phyloP scores from a whole-genome alignment of 257 asterid species.

The Scutellaria galericulata region DNA sequence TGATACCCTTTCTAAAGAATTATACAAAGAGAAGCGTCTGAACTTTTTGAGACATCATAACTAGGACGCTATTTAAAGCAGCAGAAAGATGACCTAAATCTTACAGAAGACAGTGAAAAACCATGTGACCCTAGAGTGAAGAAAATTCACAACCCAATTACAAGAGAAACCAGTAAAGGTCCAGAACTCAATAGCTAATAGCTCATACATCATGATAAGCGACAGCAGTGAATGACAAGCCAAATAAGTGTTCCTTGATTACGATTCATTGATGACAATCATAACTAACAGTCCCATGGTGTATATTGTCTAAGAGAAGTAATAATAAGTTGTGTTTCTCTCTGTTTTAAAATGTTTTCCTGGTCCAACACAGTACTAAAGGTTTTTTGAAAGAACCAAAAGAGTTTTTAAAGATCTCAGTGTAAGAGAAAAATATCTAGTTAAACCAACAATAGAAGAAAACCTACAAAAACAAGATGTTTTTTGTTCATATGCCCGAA shows the following conservation, averaged over 20 bases:
- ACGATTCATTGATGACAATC: conserved; percentile 1
- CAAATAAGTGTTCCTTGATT: not conserved
- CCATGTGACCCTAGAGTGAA: conserved; percentile 13
- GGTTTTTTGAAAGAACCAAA: not conserved
- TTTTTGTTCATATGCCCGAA: not conserved
- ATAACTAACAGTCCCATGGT: not conserved
- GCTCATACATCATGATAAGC: conserved; percentile 1
- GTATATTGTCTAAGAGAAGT: not conserved
- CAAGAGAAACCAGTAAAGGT: conserved; percentile 1
- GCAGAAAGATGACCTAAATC: conserved; percentile 13
- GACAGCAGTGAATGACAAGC: not conserved
- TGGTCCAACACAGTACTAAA: not conserved
- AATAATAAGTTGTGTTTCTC: not conserved
- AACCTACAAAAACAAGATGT: not conserved
- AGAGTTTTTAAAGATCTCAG: not conserved
- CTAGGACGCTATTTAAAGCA: conserved; percentile 3
- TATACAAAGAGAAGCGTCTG: conserved; percentile 24
- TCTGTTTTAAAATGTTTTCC: not conserved
- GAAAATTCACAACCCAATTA: conserved; percentile 18
- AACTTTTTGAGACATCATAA: conserved; percentile 26
- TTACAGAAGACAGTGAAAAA: not conserved
- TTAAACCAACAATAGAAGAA: conserved; percentile 16
- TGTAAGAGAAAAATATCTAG: not conserved
- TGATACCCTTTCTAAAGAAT: conserved; percentile 31
- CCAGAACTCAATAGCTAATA: conserved; percentile 1